phyloP scores from a whole-genome alignment of 192 early-diverging fungal species.

The Coemansia sp. region DNA sequence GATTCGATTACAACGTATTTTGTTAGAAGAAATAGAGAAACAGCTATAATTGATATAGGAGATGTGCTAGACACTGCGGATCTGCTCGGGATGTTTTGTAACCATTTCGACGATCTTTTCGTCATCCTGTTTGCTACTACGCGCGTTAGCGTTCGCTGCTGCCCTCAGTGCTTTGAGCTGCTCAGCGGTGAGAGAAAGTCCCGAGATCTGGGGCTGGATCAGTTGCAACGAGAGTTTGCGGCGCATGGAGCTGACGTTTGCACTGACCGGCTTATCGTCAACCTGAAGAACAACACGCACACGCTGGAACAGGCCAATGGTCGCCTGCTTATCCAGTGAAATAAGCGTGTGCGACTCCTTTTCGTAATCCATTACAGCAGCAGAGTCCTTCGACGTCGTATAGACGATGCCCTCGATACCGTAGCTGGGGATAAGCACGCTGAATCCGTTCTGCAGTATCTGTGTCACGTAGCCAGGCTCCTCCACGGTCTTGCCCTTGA shows the following conservation, averaged over 20 bases:
- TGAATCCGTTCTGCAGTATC: conserved; percentile 92
- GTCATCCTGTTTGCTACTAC: conserved; percentile 11
- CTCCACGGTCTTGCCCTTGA: conserved; percentile 84
- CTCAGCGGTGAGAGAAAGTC: conserved; percentile 21
- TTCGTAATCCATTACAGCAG: conserved; percentile 33
- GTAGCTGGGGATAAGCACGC: conserved; percentile 84
- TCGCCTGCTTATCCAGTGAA: conserved; percentile 13
- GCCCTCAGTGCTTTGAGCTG: conserved; percentile 29
- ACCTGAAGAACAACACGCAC: conserved; percentile 48
- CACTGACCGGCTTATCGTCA: conserved; percentile 46
- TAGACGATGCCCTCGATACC: conserved; percentile 96
- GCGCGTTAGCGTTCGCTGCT: conserved; percentile 5
- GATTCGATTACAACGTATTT: too few relatives aligned
- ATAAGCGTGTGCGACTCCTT: conserved; percentile 33
- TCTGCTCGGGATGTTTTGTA: conserved; percentile 42
- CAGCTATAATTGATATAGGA: neutral
- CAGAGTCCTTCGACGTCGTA: conserved; percentile 24
- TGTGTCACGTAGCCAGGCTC: conserved; percentile 90
- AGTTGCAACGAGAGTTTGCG: conserved; percentile 45
- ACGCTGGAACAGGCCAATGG: conserved; percentile 44
- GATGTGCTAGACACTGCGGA: conserved; percentile 18
- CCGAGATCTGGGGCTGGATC: conserved; percentile 23
- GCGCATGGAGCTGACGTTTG: conserved; percentile 54
- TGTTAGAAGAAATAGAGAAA: neutral
- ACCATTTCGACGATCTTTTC: conserved; percentile 36